Conservation (phyloP, 139 green algal species). For the Dunaliella primolecta region DNA sequence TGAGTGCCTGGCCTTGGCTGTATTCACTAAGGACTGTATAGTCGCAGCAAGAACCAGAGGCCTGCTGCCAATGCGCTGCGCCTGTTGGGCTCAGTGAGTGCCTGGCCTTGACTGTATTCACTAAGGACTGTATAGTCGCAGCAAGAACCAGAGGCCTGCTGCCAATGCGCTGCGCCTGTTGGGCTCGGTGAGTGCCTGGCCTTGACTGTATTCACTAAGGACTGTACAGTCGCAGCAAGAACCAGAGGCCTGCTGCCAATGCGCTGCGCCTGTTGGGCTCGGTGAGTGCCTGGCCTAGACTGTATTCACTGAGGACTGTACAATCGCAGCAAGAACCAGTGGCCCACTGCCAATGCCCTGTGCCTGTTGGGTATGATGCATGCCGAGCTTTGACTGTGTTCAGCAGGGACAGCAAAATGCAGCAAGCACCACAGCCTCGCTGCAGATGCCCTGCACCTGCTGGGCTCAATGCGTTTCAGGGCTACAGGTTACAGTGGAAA, state of each 20-base stretch:
- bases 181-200: slow-evolving; percentile 45
- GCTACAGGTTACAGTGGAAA: slow-evolving; percentile 19
- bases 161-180: slow-evolving; percentile 69
- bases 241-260: slow-evolving; percentile 55
- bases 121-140: not conserved
- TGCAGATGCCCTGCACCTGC: slow-evolving; percentile 66
- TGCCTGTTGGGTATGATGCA: slow-evolving; percentile 52
- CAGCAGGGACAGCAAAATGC: not conserved
- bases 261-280: slow-evolving; percentile 56
- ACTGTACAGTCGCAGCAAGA: slow-evolving; percentile 13
- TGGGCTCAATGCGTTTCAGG: slow-evolving; percentile 47
- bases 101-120: too few species aligned
- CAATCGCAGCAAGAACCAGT: slow-evolving; percentile 19
- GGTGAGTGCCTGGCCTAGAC: slow-evolving; percentile 48
- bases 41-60: slow-evolving; percentile 23
- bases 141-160: slow-evolving; percentile 31
- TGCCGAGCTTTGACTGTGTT: too few species aligned
- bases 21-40: not conserved
- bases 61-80: slow-evolving; percentile 64
- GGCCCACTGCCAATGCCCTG: slow-evolving; percentile 62
- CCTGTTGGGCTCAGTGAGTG: slow-evolving; percentile 47
- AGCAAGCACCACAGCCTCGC: slow-evolving; percentile 31
- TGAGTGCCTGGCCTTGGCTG: too few species aligned
- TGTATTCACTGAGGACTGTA: too few species aligned
- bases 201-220: too few species aligned